phyloP scores from a whole-genome alignment of 352 stramenopile species.

The Phytopythium mirpurense region DNA sequence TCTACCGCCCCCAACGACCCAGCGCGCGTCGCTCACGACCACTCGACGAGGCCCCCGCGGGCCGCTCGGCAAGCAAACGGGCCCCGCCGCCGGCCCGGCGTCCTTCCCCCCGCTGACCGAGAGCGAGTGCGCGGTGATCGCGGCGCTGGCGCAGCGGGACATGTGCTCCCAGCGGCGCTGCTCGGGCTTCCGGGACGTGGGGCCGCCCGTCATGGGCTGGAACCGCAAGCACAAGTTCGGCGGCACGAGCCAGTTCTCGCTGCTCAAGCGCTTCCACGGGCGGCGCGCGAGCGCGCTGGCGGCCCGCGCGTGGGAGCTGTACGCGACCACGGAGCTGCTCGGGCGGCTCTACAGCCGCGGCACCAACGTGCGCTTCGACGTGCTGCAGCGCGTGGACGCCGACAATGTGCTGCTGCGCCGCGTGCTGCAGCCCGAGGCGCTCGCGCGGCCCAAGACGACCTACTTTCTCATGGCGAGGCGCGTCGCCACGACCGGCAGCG shows the following conservation, averaged over 20 bases:
- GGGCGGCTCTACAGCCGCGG: slow-evolving; percentile 28
- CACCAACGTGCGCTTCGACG: slow-evolving; percentile 26
- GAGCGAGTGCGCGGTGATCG: slow-evolving; percentile 18
- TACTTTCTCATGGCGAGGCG: slow-evolving; percentile 27
- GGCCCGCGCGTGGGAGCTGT: slow-evolving; percentile 16
- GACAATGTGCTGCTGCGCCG: slow-evolving; percentile 27
- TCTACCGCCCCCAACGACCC: not conserved
- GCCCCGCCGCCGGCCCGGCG: slow-evolving; percentile 8
- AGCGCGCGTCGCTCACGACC: slow-evolving; percentile 1
- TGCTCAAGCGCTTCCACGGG: slow-evolving; percentile 19
- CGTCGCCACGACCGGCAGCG: slow-evolving; percentile 9
- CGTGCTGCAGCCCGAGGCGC: slow-evolving; percentile 22
- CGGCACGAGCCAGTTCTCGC: slow-evolving; percentile 18
- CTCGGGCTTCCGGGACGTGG: slow-evolving; percentile 13
- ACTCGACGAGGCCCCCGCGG: not conserved
- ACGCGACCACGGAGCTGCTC: slow-evolving; percentile 24
- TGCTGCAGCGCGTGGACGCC: slow-evolving; percentile 29
- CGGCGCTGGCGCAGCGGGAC: slow-evolving; percentile 7
- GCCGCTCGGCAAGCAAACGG: not conserved
- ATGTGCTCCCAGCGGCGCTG: slow-evolving; percentile 15
- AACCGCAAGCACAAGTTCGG: slow-evolving; percentile 27
- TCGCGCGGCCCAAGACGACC: slow-evolving; percentile 16
- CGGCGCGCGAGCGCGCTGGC: slow-evolving; percentile 14
- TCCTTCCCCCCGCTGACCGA: slow-evolving; percentile 19
- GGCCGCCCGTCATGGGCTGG: slow-evolving; percentile 22